Base-by-base conservation (phyloP, 495 filamentous ascomycete genomes). In the Xylaria sp. region DNA sequence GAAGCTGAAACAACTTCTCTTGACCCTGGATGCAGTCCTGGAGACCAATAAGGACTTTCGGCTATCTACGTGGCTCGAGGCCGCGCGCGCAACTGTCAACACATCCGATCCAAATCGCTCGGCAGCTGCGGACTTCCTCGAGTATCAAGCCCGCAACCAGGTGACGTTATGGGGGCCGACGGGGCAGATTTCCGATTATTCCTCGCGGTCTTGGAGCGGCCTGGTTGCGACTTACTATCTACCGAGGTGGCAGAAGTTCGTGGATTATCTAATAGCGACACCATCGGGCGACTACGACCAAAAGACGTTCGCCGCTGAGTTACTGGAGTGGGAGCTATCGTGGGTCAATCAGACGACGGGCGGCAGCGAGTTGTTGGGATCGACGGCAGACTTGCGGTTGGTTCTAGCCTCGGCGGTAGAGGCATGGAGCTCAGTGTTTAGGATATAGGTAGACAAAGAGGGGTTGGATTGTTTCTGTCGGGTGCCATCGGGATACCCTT, bases 101-200 rank as follows among this genome's bases (percentile, higher is more conserved):
- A 35, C 69, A 2, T 74, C 73, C 1, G 44, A 71, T n/a, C 41
- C 67, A 15, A 24, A 71, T 17, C 43, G 53, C 50, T 2, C 55
- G 9, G 53, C 68, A 8, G 65, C 71, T 4, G 77, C 78, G 58
- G 73, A 80, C 19, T 87, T 83, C 71, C 79, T 82, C 66, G 85
- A 86, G 68, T 87, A 86, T 70, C 78, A 88, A 48, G 86, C 86
- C 9, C 81, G 83, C 55, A 87, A 88, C 68, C 85, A 88, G 69
- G 81, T 88, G 65, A 88, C 86, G 17, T 78, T 87, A 5, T 88
- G 85, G 85, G 86, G 86, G 0, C 86, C 85, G 0, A 73, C 72
- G 3, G 84, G 85, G 14, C 74, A 88, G 72, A 85, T 87, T 33
- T 78, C 71, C 33, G 86, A 88, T 72, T 88, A 88, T 69, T 84